These are phyloP conservation scores for Trichoderma afroharzianum DNA, from an alignment of 2,329 filamentous ascomycete species.

Conservation along the genomic window DNA sequence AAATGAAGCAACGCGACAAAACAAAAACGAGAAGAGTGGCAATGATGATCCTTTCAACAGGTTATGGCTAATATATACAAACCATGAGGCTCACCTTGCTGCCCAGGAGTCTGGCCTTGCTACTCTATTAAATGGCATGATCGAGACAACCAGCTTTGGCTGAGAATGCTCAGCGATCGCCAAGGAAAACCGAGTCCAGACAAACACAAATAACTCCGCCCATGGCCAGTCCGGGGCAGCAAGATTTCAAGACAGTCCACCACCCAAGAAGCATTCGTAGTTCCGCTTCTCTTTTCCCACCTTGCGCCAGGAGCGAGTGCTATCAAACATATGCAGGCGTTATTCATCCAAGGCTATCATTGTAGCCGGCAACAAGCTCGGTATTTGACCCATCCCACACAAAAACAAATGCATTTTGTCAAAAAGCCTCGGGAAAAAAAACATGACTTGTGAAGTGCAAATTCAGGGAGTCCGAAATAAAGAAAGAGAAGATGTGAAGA, in stretches of 20 bases:
- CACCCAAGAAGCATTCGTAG: slow-evolving; percentile 21
- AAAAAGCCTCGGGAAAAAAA: slow-evolving; percentile 16
- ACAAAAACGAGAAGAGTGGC: background rate
- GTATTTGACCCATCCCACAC: slow-evolving; percentile 24
- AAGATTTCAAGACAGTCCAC: slow-evolving; percentile 27
- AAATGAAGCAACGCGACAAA: background rate
- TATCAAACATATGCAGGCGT: slow-evolving; percentile 33
- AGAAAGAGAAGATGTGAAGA: background rate
- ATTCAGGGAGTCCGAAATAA: background rate
- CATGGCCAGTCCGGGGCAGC: slow-evolving; percentile 34
- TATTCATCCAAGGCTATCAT: slow-evolving; percentile 31
- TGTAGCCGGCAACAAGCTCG: slow-evolving; percentile 24
- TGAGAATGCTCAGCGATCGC: slow-evolving; percentile 17
- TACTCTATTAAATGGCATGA: slow-evolving; percentile 28
- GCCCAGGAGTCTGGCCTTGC: slow-evolving; percentile 42
- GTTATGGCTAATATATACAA: slow-evolving; percentile 49
- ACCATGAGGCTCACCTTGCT: slow-evolving; percentile 51
- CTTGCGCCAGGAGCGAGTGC: slow-evolving; percentile 28
- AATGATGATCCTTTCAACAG: slow-evolving; percentile 17
- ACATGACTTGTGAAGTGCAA: background rate
- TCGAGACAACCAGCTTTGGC: slow-evolving; percentile 21
- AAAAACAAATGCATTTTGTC: slow-evolving; percentile 15
- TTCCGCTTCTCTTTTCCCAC: slow-evolving; percentile 28
- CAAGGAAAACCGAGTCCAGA: slow-evolving; percentile 29
- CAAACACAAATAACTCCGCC: slow-evolving; percentile 29